These are phyloP conservation scores for Ophiocordyceps camponoti-saundersi DNA, from an alignment of 2,329 filamentous ascomycete genomes.

Conservation along the genomic window DNA sequence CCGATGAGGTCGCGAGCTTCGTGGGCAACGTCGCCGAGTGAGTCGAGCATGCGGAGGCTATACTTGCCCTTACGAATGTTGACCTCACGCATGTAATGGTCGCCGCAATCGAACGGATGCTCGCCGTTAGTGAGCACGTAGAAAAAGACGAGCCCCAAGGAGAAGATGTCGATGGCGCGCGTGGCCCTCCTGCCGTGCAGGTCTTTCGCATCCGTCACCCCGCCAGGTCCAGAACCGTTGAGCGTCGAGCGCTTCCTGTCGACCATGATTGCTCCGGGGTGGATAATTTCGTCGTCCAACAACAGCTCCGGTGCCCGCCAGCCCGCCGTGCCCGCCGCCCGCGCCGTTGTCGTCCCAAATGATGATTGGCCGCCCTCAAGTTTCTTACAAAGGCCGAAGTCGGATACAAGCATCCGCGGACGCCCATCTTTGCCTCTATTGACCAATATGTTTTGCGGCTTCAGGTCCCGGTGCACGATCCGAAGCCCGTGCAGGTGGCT, in stretches of 20 bases:
- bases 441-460: slow-evolving; percentile 93
- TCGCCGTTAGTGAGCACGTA: slow-evolving; percentile 89
- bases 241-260: slow-evolving; percentile 28
- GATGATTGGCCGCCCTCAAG: slow-evolving; percentile 88
- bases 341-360: slow-evolving; percentile 83
- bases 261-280: slow-evolving; percentile 27
- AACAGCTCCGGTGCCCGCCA: slow-evolving; percentile 95
- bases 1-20: slow-evolving; percentile 78
- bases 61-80: slow-evolving; percentile 89
- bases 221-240: slow-evolving; percentile 42
- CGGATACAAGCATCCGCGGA: slow-evolving; percentile 83
- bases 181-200: slow-evolving; percentile 61
- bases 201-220: slow-evolving; percentile 39
- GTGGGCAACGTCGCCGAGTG: slow-evolving; percentile 65
- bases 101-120: slow-evolving; percentile 88
- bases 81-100: slow-evolving; percentile 87
- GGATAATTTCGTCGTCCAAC: slow-evolving; percentile 54
- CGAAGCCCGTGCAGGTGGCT: slow-evolving; percentile 78
- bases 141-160: slow-evolving; percentile 92
- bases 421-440: slow-evolving; percentile 51
- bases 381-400: slow-evolving; percentile 96
- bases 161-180: slow-evolving; percentile 93
- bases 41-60: slow-evolving; percentile 52
- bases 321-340: slow-evolving; percentile 82
- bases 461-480: slow-evolving; percentile 93